Percentiles rank a stretch among this genome's conserved stretches.
These are phyloP conservation scores for Sporopachydermia quercuum DNA, from an alignment of 805 yeast genomes.

Conservation along the genomic window DNA sequence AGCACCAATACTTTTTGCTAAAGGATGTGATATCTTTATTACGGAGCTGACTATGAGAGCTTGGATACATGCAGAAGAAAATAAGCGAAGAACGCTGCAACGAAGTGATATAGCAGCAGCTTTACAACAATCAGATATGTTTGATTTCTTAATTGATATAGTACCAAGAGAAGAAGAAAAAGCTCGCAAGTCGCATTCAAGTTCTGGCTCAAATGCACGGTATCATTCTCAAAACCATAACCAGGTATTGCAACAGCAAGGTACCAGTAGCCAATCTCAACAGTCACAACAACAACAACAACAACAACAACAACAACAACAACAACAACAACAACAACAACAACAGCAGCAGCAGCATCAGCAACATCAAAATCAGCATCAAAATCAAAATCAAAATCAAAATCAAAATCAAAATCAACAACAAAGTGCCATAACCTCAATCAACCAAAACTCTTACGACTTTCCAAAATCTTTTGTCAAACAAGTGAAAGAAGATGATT, in stretches of 20 bases:
- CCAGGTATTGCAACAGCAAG: slow-evolving; percentile 12
- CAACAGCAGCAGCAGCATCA: slow-evolving; percentile 3
- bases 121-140: slow-evolving; percentile 87
- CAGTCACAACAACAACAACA: slow-evolving; percentile 9
- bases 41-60: slow-evolving; percentile 97
- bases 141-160: slow-evolving; percentile 89
- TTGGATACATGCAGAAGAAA: slow-evolving; percentile 97
- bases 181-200: slow-evolving; percentile 18
- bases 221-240: slow-evolving; percentile 7
- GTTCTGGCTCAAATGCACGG: slow-evolving; percentile 3
- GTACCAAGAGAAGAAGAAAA: slow-evolving; percentile 83
- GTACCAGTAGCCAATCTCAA: slow-evolving; percentile 7
- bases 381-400: slow-evolving; percentile 4
- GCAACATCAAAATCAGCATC: slow-evolving; percentile 4
- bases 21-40: slow-evolving; percentile 94
- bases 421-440: neutral
- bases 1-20: slow-evolving; percentile 94
- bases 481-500: too few species aligned
- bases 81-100: slow-evolving; percentile 87
- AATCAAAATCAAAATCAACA: neutral
- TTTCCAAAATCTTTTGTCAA: too few species aligned
- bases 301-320: slow-evolving; percentile 5
- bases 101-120: slow-evolving; percentile 94
- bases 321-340: slow-evolving; percentile 7
- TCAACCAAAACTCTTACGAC: slow-evolving; percentile 5